Evolutionary conservation across 164 flowering plant genomes (phyloP).

Genomic region (Vitis riparia): DNA sequence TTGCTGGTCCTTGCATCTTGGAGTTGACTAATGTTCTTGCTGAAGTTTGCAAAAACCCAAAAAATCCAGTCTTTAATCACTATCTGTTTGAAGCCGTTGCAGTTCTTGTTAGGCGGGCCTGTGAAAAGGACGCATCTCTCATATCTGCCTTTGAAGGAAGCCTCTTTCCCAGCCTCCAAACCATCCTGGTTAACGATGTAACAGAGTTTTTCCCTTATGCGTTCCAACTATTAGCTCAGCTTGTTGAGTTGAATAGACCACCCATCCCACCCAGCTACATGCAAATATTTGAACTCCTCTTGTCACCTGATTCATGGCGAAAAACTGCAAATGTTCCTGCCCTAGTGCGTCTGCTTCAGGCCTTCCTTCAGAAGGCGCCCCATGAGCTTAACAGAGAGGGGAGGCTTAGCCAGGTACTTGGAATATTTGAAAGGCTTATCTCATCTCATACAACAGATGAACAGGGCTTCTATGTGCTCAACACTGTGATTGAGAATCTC

Average conservation of each 20-base stretch:
- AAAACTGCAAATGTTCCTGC: conserved; percentile 85
- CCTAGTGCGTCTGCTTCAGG: conserved; percentile 87
- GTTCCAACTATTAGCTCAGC: conserved; percentile 90
- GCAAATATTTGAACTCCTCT: conserved; percentile 70
- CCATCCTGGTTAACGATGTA: conserved; percentile 64
- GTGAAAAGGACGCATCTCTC: conserved; percentile 69
- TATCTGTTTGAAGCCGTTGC: conserved; percentile 91
- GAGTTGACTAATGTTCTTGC: conserved; percentile 62
- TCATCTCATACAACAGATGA: conserved; percentile 64
- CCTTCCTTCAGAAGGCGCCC: conserved; percentile 90
- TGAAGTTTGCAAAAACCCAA: conserved; percentile 84
- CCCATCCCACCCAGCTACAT: conserved; percentile 70
- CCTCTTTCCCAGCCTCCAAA: conserved; percentile 70
- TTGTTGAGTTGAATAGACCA: conserved; percentile 76
- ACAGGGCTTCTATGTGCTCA: conserved; percentile 90
- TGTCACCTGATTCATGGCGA: conserved; percentile 76
- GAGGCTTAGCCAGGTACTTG: conserved; percentile 66
- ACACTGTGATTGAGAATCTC: conserved; percentile 83
- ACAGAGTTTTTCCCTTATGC: conserved; percentile 94
- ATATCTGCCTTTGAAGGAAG: conserved; percentile 65
- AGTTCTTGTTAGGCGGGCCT: conserved; percentile 69
- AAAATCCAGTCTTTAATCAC: conserved; percentile 83
- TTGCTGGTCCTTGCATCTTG: conserved; percentile 68
- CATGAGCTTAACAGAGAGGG: conserved; percentile 69
- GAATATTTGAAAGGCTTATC: conserved; percentile 72